A percentile compares a stretch with the other conserved stretches of the same genome.
Evolutionary conservation across 1,284 basidiomycete genomes (phyloP).

Genomic region (Ceratobasidium sp.): DNA sequence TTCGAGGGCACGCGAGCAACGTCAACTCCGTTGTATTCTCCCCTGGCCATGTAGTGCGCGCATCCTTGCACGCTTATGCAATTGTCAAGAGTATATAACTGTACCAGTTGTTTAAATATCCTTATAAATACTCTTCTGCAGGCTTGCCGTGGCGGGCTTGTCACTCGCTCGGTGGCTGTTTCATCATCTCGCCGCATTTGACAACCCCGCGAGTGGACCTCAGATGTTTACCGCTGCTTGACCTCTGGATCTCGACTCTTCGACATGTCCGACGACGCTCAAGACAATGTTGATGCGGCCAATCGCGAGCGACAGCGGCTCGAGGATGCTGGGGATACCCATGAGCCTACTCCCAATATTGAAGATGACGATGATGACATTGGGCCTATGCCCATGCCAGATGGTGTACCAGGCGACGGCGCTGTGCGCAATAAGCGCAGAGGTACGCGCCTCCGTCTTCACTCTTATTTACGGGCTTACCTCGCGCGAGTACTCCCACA

Average conservation of each 20-base stretch:
- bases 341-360: slow-evolving; percentile 1
- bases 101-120: too few species aligned
- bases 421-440: slow-evolving; percentile 47
- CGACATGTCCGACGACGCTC: slow-evolving; percentile 36
- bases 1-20: too few species aligned
- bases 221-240: too few species aligned
- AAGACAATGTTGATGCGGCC: slow-evolving; percentile 16
- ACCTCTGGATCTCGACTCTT: background rate
- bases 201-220: too few species aligned
- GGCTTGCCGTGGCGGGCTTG: too few species aligned
- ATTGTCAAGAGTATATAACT: too few species aligned
- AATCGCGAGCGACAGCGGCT: slow-evolving; percentile 26
- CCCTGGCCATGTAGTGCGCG: too few species aligned
- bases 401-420: slow-evolving; percentile 37
- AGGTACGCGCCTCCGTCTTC: slow-evolving; percentile 41
- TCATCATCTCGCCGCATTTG: too few species aligned
- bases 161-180: too few species aligned
- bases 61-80: too few species aligned
- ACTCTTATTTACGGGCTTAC: background rate
- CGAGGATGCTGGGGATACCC: background rate
- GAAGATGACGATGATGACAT: slow-evolving; percentile 48
- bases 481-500: slow-evolving; percentile 65
- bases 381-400: slow-evolving; percentile 49
- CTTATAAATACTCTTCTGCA: too few species aligned
- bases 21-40: too few species aligned